Evolutionary conservation across 345 rosid genomes (phyloP).

Genomic region (Salix exigua): DNA sequence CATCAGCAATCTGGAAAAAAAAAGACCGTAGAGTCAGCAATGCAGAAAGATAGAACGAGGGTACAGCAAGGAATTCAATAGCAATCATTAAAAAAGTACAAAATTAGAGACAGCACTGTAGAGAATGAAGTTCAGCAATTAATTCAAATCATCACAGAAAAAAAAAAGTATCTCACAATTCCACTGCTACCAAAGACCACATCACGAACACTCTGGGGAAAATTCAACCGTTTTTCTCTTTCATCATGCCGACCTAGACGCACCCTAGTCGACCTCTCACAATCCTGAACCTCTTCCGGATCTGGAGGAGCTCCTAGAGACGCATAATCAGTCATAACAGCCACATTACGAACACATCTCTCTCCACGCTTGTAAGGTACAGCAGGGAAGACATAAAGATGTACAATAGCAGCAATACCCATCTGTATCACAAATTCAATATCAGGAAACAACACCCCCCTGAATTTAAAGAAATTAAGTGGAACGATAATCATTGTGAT

Average conservation of each 20-base stretch:
- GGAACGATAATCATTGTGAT: neutral
- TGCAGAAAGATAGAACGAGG: neutral
- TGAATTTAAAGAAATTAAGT: constrained; percentile 1
- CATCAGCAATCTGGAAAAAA: constrained; percentile 74
- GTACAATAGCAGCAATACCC: constrained; percentile 95
- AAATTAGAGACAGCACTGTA: neutral
- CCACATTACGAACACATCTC: constrained; percentile 97
- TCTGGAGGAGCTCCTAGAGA: constrained; percentile 84
- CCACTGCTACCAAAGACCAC: constrained; percentile 94
- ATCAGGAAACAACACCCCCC: constrained; percentile 9
- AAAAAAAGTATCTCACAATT: constrained; percentile 54
- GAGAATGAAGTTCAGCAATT: neutral
- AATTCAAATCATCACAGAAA: neutral
- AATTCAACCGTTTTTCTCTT: constrained; percentile 69
- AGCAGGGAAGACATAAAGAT: constrained; percentile 90
- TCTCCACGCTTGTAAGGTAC: constrained; percentile 95
- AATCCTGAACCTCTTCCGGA: constrained; percentile 87
- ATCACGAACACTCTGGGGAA: constrained; percentile 95
- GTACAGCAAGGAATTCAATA: neutral
- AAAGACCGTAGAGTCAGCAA: constrained; percentile 5
- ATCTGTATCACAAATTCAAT: constrained; percentile 48
- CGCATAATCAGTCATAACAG: constrained; percentile 92
- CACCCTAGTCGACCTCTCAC: constrained; percentile 65
- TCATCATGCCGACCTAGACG: constrained; percentile 61
- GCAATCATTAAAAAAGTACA: neutral